A percentile compares a stretch with the other conserved stretches of the same genome.
These are phyloP conservation scores for Fusarium algeriense DNA, from an alignment of 2,329 filamentous ascomycete species.

Conservation along the genomic window DNA sequence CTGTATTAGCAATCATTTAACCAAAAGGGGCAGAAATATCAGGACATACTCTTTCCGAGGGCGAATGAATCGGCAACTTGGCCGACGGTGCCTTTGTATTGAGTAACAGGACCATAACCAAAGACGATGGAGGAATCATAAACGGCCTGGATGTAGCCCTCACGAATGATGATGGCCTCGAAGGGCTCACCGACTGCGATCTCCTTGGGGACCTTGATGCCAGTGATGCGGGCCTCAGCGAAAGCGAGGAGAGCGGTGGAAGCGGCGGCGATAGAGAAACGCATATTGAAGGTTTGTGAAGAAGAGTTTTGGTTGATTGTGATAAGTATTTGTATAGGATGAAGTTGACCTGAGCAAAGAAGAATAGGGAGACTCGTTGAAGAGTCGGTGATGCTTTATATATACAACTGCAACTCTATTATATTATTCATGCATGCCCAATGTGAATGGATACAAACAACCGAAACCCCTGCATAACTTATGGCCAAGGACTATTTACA, in stretches of 20 bases:
- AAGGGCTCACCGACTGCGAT: conserved; percentile 55
- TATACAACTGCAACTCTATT: neutral
- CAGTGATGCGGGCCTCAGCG: conserved; percentile 56
- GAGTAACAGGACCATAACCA: conserved; percentile 49
- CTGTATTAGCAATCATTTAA: neutral
- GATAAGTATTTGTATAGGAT: neutral
- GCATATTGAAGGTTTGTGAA: conserved; percentile 35
- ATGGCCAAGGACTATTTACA: conserved; percentile 27
- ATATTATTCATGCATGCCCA: conserved; percentile 7
- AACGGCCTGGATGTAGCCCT: conserved; percentile 60
- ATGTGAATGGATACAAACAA: conserved; percentile 1
- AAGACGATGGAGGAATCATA: conserved; percentile 60
- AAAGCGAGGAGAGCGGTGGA: conserved; percentile 45
- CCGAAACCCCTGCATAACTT: neutral
- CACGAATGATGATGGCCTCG: conserved; percentile 54
- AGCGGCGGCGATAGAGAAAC: conserved; percentile 44
- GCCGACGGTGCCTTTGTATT: conserved; percentile 49
- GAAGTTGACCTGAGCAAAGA: neutral
- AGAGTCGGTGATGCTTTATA: conserved; percentile 15
- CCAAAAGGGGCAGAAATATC: neutral
- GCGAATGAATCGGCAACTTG: conserved; percentile 48
- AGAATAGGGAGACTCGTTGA: neutral
- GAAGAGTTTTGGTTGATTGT: neutral
- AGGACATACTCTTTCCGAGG: conserved; percentile 52
- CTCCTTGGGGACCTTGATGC: conserved; percentile 57